Evolutionary conservation across 768 basidiomycete species (phyloP).

Genomic region (Calocera viscosa): DNA sequence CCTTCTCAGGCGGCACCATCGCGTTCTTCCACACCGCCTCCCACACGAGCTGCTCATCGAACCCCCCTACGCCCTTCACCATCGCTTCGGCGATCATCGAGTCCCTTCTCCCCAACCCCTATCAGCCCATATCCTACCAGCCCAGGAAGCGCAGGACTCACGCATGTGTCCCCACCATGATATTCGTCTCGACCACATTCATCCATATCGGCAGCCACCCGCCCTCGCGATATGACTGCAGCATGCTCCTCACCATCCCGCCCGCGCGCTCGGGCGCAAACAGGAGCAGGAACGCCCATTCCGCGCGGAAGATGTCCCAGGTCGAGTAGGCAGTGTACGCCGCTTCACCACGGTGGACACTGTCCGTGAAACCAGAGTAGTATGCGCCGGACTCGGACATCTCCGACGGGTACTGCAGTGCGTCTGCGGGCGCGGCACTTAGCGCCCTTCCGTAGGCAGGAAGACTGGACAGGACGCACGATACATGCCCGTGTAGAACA

Average conservation of each 20-base stretch:
- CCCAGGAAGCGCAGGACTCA: not conserved
- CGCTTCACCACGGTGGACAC: slow-evolving; percentile 24
- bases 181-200: slow-evolving; percentile 50
- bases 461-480: slow-evolving; percentile 45
- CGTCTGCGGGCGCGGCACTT: not conserved
- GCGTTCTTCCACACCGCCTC: slow-evolving; percentile 65
- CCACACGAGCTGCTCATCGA: slow-evolving; percentile 54
- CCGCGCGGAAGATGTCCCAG: slow-evolving; percentile 66
- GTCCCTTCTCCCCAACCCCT: slow-evolving; percentile 26
- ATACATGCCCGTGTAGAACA: slow-evolving; percentile 48
- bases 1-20: slow-evolving; percentile 31
- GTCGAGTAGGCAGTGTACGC: slow-evolving; percentile 11
- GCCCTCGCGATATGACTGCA: slow-evolving; percentile 56
- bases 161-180: slow-evolving; percentile 58
- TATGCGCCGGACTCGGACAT: slow-evolving; percentile 53
- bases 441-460: not conserved
- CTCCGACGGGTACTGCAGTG: slow-evolving; percentile 59
- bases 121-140: not conserved
- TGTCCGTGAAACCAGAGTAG: slow-evolving; percentile 66
- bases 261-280: slow-evolving; percentile 65
- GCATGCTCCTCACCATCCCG: slow-evolving; percentile 66
- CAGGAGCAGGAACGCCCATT: slow-evolving; percentile 67
- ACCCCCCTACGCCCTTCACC: slow-evolving; percentile 49
- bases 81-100: slow-evolving; percentile 63
- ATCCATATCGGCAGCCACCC: slow-evolving; percentile 91